These are phyloP conservation scores for Podaxis mareebaensis DNA, from an alignment of 768 basidiomycete species.

Conservation along the genomic window DNA sequence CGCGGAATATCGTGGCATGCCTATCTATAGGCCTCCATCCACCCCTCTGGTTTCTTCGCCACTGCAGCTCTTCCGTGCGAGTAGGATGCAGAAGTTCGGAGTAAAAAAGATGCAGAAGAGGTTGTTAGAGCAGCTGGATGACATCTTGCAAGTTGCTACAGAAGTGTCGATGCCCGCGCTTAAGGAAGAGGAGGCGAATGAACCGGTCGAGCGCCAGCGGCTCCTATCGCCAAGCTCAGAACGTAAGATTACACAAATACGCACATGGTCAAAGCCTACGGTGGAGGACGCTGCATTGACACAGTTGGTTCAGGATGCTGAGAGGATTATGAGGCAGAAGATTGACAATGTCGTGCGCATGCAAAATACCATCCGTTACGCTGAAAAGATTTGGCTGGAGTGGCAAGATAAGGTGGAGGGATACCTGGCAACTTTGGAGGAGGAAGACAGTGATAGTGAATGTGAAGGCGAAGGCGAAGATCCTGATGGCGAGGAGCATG, in stretches of 20 bases:
- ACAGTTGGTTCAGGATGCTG: slow-evolving; percentile 84
- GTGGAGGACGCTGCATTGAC: slow-evolving; percentile 85
- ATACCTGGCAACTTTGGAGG: slow-evolving; percentile 56
- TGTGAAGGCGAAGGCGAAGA: slow-evolving; percentile 34
- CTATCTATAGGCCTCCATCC: slow-evolving; percentile 74
- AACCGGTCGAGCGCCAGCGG: slow-evolving; percentile 91
- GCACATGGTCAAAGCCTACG: slow-evolving; percentile 83
- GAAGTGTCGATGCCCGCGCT: slow-evolving; percentile 87
- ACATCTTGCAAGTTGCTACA: slow-evolving; percentile 75
- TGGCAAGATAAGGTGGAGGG: slow-evolving; percentile 90
- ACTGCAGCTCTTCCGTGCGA: slow-evolving; percentile 72
- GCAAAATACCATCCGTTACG: slow-evolving; percentile 96
- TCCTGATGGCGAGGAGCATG: slow-evolving; percentile 35
- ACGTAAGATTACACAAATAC: slow-evolving; percentile 78
- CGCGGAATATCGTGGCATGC: slow-evolving; percentile 87
- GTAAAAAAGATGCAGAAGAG: slow-evolving; percentile 82
- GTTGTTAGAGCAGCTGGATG: slow-evolving; percentile 83
- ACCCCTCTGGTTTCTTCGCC: slow-evolving; percentile 75
- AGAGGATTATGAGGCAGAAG: slow-evolving; percentile 89
- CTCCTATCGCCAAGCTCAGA: slow-evolving; percentile 90
- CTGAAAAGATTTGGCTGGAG: slow-evolving; percentile 95
- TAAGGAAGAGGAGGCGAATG: slow-evolving; percentile 88
- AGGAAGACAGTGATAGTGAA: slow-evolving; percentile 49
- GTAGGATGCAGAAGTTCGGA: slow-evolving; percentile 76
- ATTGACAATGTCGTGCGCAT: slow-evolving; percentile 92